A percentile compares a stretch with the other conserved stretches of the same genome.
Conservation (phyloP, 2,329 filamentous ascomycete species). For the Stachybotrys elegans region DNA sequence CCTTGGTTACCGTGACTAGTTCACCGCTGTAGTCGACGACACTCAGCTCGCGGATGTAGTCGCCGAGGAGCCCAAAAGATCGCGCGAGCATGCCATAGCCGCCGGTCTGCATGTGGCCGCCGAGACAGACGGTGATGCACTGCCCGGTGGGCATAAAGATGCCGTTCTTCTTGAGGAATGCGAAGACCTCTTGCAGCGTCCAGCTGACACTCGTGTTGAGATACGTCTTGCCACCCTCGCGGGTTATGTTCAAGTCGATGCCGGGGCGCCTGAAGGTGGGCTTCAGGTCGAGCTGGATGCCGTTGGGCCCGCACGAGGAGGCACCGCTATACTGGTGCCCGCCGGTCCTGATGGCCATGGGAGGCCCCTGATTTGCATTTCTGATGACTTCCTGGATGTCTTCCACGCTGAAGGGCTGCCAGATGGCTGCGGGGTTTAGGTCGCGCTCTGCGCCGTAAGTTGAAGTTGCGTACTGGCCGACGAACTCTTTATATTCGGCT, state of each 20-base stretch:
- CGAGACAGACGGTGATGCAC: constrained; percentile 38
- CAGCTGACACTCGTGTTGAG: constrained; percentile 36
- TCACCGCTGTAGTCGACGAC: constrained; percentile 42
- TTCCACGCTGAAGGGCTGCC: constrained; percentile 35
- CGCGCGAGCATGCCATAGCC: constrained; percentile 42
- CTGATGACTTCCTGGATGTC: constrained; percentile 35
- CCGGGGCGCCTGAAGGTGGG: constrained; percentile 26
- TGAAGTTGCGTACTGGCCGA: constrained; percentile 42
- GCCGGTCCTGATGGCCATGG: constrained; percentile 40
- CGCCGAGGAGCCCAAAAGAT: constrained; percentile 48
- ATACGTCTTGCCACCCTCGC: constrained; percentile 28
- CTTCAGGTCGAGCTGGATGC: constrained; percentile 41
- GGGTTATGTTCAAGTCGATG: constrained; percentile 7
- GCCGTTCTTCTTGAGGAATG: constrained; percentile 31
- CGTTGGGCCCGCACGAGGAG: constrained; percentile 36
- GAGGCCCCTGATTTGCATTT: constrained; percentile 34
- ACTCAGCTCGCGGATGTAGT: constrained; percentile 44
- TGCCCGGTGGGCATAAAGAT: constrained; percentile 42
- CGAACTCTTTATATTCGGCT: too few species aligned
- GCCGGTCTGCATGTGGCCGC: constrained; percentile 42
- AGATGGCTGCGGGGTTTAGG: constrained; percentile 38
- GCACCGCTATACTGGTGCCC: constrained; percentile 47
- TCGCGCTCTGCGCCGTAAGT: constrained; percentile 34
- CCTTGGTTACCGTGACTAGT: constrained; percentile 39
- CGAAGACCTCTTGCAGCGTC: constrained; percentile 35